Percentiles rank a stretch among this genome's conserved stretches.
Evolutionary conservation across 2,329 filamentous ascomycete genomes (phyloP).

Genomic region (Fusarium algeriense): DNA sequence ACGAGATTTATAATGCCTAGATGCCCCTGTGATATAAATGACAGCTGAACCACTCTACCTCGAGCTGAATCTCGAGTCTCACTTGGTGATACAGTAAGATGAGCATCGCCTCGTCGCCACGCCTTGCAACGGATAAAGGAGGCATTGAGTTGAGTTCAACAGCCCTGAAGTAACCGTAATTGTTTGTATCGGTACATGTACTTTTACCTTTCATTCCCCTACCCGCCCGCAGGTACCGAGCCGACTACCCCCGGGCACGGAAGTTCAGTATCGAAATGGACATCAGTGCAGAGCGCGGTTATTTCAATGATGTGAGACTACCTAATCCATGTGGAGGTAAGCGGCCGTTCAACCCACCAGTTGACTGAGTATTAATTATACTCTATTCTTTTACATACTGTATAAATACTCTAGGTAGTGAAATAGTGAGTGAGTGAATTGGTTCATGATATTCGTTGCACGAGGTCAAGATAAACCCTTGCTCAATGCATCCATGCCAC

Average conservation of each 20-base stretch:
- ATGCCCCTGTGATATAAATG: background rate
- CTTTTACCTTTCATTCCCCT: background rate
- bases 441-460: slow-evolving; percentile 1
- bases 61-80: slow-evolving; percentile 8
- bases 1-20: slow-evolving; percentile 11
- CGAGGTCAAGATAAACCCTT: slow-evolving; percentile 19
- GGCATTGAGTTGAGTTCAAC: slow-evolving; percentile 29
- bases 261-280: slow-evolving; percentile 20
- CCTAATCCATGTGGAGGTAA: background rate
- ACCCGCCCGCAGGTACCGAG: slow-evolving; percentile 26
- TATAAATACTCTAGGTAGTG: background rate
- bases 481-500: slow-evolving; percentile 18
- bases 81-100: slow-evolving; percentile 9
- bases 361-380: background rate
- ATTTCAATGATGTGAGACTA: slow-evolving; percentile 5
- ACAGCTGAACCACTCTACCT: background rate
- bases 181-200: slow-evolving; percentile 5
- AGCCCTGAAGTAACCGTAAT: background rate
- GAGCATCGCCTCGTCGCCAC: background rate
- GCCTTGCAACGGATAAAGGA: slow-evolving; percentile 32
- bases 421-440: background rate
- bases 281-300: slow-evolving; percentile 21
- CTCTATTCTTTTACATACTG: background rate
- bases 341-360: background rate
- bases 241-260: slow-evolving; percentile 17